Conservation (phyloP, 176 grass and related monocot genomes). For the Cymbopogon citratus region DNA sequence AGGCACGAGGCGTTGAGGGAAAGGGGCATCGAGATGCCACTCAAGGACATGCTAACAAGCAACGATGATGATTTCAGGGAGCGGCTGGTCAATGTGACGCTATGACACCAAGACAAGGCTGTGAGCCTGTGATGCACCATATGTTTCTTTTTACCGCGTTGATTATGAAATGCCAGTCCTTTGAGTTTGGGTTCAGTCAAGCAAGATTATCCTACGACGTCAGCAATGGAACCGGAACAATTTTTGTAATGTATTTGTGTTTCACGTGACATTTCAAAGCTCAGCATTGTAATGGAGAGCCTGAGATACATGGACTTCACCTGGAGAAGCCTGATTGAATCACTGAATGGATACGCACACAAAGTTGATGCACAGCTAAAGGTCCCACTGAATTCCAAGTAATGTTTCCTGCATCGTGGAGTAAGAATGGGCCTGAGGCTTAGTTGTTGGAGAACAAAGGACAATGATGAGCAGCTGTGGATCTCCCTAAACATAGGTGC, state of each 20-base stretch:
- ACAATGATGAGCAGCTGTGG: background rate
- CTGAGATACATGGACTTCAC: background rate
- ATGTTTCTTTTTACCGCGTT: background rate
- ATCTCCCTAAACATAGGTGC: no score
- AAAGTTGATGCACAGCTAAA: no score
- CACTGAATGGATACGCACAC: background rate
- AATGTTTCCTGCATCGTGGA: no score
- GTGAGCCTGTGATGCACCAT: background rate
- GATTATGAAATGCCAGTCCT: background rate
- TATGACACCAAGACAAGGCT: no score
- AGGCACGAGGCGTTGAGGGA: constrained; percentile 37
- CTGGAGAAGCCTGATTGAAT: background rate
- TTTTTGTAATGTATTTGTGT: background rate
- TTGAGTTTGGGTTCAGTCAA: background rate
- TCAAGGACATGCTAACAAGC: constrained; percentile 62
- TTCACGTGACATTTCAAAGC: background rate
- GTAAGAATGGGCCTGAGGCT: no score
- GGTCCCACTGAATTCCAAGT: no score
- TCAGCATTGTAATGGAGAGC: background rate
- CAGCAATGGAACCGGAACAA: background rate
- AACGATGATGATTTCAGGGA: constrained; percentile 62
- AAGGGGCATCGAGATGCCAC: constrained; percentile 28
- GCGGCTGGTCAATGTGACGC: constrained; percentile 10
- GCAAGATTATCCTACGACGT: background rate
- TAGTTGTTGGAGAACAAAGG: constrained; percentile 2